Evolutionary conservation across 305 asterid genomes (phyloP), one percentile per base, ranked within the genome.

Genomic region (Solanum hybrid): DNA sequence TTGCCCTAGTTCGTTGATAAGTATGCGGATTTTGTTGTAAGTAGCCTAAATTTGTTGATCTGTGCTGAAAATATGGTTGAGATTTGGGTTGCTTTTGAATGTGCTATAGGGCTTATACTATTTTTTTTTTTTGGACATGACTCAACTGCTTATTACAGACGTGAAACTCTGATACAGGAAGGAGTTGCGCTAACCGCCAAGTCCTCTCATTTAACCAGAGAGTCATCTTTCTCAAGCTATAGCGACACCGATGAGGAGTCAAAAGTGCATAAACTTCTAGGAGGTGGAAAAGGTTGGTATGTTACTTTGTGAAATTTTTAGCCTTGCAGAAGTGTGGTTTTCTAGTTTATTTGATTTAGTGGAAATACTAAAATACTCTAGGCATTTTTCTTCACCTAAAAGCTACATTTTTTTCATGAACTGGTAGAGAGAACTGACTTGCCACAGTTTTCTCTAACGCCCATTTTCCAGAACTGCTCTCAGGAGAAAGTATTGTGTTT

Each of bases 221-320:
- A 93, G 89, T 93, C 95, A 10, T 91, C 93, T 89, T 89, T 91
- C 51, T 79, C 85, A 86, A 92, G 95, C 89, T 90, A 89, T 90
- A 76, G 88, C 77, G 91, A 91, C 92, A 88, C 90, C 66, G 91
- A 88, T 31, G 95, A 91, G 91, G 95, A 91, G 73, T 94, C 99
- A 86, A 96, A 95, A 92, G 94, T 95, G 92, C 96, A 95, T 87
- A 92, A 89, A 90, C 92, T 96, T 89, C 92, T 97, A 37, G 98
- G 99, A 86, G 90, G 92, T 88, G 98, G 99, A 90, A 95, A 93
- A 92, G 98, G 99, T 97, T 87, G 80, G 93, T 91, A 87, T 34
- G 38, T 87, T 42, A 77, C 72, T 77, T 76, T 88, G 72, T 77
- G 86, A 87, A 38, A 19, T 69, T 88, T 77, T 2, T 88, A 34